These are phyloP conservation scores for Cocos nucifera DNA, from an alignment of 176 grass and related monocot genomes.

Conservation along the genomic window DNA sequence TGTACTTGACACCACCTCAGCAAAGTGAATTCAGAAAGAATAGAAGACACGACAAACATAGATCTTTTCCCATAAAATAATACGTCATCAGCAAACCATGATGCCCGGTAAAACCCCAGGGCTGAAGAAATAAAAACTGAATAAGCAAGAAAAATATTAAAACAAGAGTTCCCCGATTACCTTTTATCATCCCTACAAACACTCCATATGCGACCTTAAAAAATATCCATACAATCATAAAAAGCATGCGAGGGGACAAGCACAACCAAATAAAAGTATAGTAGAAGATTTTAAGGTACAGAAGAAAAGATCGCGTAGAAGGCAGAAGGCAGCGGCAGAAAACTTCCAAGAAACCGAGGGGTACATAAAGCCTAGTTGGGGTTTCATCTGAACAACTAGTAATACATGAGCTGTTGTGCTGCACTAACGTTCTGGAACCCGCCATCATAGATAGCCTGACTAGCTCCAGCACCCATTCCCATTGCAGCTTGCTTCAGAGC, in stretches of 20 bases:
- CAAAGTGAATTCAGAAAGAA: no score
- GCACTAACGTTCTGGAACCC: constrained; percentile 50
- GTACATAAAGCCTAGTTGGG: no score
- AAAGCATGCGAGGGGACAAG: background rate
- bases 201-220: background rate
- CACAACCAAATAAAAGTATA: background rate
- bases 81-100: no score
- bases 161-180: background rate
- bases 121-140: background rate
- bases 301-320: no score
- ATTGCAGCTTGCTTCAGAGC: constrained; percentile 54
- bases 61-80: no score
- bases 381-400: constrained; percentile 22
- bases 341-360: no score
- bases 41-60: no score
- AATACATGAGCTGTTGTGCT: constrained; percentile 84
- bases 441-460: constrained; percentile 70
- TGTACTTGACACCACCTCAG: no score
- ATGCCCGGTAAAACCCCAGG: no score
- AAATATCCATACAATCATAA: constrained; percentile 1
- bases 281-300: no score
- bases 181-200: background rate
- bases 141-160: background rate
- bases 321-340: no score
- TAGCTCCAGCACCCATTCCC: constrained; percentile 53